phyloP scores from a whole-genome alignment of 352 stramenopile genomes.

The Pythium inflatum region DNA sequence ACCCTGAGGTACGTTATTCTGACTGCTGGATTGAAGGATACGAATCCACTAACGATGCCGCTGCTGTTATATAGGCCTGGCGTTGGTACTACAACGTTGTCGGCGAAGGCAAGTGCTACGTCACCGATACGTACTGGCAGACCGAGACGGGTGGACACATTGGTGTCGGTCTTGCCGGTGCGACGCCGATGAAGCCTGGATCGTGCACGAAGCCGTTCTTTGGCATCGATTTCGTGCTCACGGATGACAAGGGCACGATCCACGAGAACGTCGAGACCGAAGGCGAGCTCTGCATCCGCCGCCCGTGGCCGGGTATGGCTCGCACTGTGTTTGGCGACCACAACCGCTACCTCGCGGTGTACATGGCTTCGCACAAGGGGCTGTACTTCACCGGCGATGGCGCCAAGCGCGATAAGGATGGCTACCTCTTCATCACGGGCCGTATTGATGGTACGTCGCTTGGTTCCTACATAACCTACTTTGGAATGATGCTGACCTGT shows the following conservation, averaged over 20 bases:
- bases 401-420: constrained; percentile 89
- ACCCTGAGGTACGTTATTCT: constrained; percentile 68
- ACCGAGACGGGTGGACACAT: constrained; percentile 95
- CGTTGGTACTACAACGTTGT: constrained; percentile 95
- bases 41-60: too few relatives aligned
- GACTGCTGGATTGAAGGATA: not conserved
- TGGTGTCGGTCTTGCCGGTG: constrained; percentile 89
- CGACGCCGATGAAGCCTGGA: constrained; percentile 88
- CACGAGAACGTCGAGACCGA: constrained; percentile 86
- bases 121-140: constrained; percentile 97
- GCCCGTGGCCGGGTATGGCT: constrained; percentile 96
- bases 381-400: constrained; percentile 98
- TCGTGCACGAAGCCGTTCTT: constrained; percentile 94
- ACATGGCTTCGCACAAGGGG: constrained; percentile 96
- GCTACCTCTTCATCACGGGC: constrained; percentile 99
- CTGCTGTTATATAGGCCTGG: constrained; percentile 75
- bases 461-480: too few relatives aligned
- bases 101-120: constrained; percentile 82
- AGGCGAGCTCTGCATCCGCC: constrained; percentile 95
- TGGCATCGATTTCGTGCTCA: constrained; percentile 88
- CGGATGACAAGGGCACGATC: constrained; percentile 89
- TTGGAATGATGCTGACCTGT: constrained; percentile 1
- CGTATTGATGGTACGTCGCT: constrained; percentile 88
- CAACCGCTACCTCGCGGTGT: constrained; percentile 95
- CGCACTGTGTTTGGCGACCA: constrained; percentile 95